Percentiles rank a stretch among this genome's conserved stretches.
phyloP scores from a whole-genome alignment of 2,329 filamentous ascomycete genomes.

The Calonectria hawksworthii region DNA sequence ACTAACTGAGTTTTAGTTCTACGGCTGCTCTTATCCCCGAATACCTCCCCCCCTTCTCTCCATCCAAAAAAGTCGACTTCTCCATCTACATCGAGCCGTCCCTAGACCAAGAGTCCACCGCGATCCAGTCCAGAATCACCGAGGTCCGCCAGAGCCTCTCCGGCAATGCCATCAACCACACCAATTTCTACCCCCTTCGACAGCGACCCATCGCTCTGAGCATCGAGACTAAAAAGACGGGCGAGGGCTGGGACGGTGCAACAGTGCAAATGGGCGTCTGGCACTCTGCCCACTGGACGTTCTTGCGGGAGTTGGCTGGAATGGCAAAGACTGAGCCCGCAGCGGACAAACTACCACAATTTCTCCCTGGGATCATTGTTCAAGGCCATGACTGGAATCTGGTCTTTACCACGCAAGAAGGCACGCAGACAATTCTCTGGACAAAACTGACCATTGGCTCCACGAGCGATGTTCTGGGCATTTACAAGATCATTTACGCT shows the following conservation, averaged over 20 bases:
- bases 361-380: slow-evolving; percentile 7
- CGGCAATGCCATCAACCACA: slow-evolving; percentile 13
- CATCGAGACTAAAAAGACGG: slow-evolving; percentile 24
- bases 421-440: slow-evolving; percentile 6
- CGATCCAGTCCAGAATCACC: neutral
- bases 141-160: neutral
- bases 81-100: slow-evolving; percentile 28
- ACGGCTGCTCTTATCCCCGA: slow-evolving; percentile 17
- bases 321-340: neutral
- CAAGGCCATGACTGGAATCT: slow-evolving; percentile 19
- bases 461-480: neutral
- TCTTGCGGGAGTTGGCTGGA: slow-evolving; percentile 2
- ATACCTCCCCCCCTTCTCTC: neutral
- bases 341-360: neutral
- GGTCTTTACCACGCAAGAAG: slow-evolving; percentile 3
- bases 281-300: slow-evolving; percentile 20
- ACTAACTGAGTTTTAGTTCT: neutral
- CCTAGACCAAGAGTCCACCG: neutral
- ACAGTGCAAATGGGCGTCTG: slow-evolving; percentile 20
- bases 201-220: slow-evolving; percentile 24
- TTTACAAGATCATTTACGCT: slow-evolving; percentile 12
- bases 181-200: slow-evolving; percentile 7
- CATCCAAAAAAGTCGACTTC: slow-evolving; percentile 28
- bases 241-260: slow-evolving; percentile 24
- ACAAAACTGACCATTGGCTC: slow-evolving; percentile 2